These are phyloP conservation scores for Fragaria nilgerrensis DNA, from an alignment of 306 rosid genomes.

Conservation along the genomic window DNA sequence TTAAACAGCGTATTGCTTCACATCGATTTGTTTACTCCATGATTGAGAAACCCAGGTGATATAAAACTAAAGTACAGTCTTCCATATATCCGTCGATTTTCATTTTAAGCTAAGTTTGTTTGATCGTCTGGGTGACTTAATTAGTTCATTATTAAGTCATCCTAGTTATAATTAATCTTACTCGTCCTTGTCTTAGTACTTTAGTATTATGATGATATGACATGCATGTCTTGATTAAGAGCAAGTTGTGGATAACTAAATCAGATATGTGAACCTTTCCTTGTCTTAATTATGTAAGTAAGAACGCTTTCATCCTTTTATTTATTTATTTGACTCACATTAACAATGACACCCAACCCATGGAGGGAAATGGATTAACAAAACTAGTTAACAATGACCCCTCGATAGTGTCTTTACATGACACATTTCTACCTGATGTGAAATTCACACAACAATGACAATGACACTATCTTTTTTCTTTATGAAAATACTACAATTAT, in stretches of 20 bases:
- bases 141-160: neutral
- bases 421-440: neutral
- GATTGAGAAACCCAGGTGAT: neutral
- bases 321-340: neutral
- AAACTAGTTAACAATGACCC: neutral
- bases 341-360: neutral
- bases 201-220: slow-evolving; percentile 1
- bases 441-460: neutral
- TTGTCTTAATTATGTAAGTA: slow-evolving; percentile 27
- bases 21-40: neutral
- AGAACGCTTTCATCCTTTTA: neutral
- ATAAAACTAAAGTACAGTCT: neutral
- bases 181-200: neutral
- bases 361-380: neutral
- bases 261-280: slow-evolving; percentile 16
- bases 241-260: slow-evolving; percentile 33
- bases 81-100: neutral
- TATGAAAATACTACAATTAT: neutral
- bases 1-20: neutral
- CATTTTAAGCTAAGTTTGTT: neutral
- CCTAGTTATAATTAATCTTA: neutral
- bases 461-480: neutral
- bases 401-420: neutral
- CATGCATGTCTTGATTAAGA: slow-evolving; percentile 4
- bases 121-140: neutral